These are phyloP conservation scores for Colletotrichum phormii DNA, from an alignment of 2,329 filamentous ascomycete species.

Conservation along the genomic window DNA sequence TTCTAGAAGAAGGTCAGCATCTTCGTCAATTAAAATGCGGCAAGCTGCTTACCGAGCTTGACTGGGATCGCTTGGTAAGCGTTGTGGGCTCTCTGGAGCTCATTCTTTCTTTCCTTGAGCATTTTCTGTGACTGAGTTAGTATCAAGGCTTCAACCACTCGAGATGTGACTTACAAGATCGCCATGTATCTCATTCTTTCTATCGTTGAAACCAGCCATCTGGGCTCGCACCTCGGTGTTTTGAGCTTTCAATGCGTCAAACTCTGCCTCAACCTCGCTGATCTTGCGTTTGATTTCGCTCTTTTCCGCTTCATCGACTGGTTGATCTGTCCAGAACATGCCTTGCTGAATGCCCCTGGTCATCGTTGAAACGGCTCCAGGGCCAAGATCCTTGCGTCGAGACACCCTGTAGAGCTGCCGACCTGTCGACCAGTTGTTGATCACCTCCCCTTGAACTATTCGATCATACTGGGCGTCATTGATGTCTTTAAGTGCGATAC, in stretches of 20 bases:
- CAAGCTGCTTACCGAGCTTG: constrained; percentile 70
- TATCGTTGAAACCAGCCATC: constrained; percentile 45
- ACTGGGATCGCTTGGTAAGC: constrained; percentile 75
- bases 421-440: constrained; percentile 79
- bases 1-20: constrained; percentile 32
- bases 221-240: constrained; percentile 55
- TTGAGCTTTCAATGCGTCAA: constrained; percentile 55
- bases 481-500: constrained; percentile 72
- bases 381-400: constrained; percentile 84
- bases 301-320: constrained; percentile 76
- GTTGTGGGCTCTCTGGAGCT: constrained; percentile 73
- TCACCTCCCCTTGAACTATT: constrained; percentile 67
- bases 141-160: background rate
- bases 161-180: constrained; percentile 44
- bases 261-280: constrained; percentile 54
- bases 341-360: constrained; percentile 72
- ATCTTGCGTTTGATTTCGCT: constrained; percentile 68
- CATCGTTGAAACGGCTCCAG: constrained; percentile 76
- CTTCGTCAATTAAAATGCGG: background rate
- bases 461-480: constrained; percentile 74
- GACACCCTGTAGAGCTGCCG: constrained; percentile 72
- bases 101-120: constrained; percentile 72
- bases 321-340: constrained; percentile 80
- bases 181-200: constrained; percentile 36
- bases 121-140: constrained; percentile 52